phyloP scores from a whole-genome alignment of 306 rosid species.

The Geum urbanum region DNA sequence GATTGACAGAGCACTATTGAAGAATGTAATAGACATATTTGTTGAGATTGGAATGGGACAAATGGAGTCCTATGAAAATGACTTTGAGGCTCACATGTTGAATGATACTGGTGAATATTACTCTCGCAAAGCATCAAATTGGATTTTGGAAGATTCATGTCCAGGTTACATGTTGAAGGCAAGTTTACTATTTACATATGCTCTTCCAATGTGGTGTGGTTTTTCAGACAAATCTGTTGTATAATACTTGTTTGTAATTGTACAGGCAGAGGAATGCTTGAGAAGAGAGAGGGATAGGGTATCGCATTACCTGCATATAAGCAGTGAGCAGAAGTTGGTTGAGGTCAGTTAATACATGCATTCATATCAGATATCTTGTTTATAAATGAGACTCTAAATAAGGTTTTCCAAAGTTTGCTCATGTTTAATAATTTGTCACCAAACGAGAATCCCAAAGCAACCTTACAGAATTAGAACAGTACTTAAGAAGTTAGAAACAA shows the following conservation, averaged over 20 bases:
- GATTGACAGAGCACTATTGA: slow-evolving; percentile 65
- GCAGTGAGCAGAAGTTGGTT: slow-evolving; percentile 44
- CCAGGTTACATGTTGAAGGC: slow-evolving; percentile 87
- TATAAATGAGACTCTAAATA: background rate
- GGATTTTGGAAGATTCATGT: slow-evolving; percentile 73
- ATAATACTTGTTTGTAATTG: background rate
- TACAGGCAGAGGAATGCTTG: slow-evolving; percentile 48
- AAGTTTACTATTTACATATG: slow-evolving; percentile 18
- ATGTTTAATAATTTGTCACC: too few species aligned
- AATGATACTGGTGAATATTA: slow-evolving; percentile 52
- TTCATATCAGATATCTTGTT: background rate
- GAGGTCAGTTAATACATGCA: slow-evolving; percentile 35
- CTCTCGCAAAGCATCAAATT: slow-evolving; percentile 59
- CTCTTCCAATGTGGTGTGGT: background rate
- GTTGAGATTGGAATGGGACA: slow-evolving; percentile 71
- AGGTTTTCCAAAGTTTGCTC: too few species aligned
- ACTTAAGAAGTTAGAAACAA: background rate
- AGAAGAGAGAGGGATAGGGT: slow-evolving; percentile 45
- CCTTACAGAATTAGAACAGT: background rate
- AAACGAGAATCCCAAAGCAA: background rate
- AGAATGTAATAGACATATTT: slow-evolving; percentile 61
- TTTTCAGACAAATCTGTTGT: background rate
- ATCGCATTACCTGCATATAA: slow-evolving; percentile 40
- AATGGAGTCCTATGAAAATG: slow-evolving; percentile 47
- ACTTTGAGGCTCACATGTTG: slow-evolving; percentile 63